Percentiles rank a stretch among this genome's conserved stretches.
Evolutionary conservation across 1,284 basidiomycete species (phyloP).

Genomic region (Trichosporon asahii): DNA sequence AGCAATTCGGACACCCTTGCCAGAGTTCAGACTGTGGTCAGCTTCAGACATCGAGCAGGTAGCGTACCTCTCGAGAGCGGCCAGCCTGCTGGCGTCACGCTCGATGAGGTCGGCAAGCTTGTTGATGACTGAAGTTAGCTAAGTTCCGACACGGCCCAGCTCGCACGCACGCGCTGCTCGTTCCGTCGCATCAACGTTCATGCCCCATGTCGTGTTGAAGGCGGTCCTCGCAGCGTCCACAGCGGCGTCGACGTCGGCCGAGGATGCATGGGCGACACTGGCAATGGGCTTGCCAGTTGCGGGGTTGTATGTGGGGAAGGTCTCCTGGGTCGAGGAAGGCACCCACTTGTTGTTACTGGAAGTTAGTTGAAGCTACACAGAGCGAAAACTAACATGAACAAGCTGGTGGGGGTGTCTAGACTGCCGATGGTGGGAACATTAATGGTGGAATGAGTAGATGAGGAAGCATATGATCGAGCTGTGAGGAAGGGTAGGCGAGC

Average conservation of each 20-base stretch:
- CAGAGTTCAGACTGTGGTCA: constrained; percentile 62
- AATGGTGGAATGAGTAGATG: constrained; percentile 15
- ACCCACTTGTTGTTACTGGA: constrained; percentile 42
- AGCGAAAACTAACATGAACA: constrained; percentile 64
- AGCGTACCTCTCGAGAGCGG: constrained; percentile 62
- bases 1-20: constrained; percentile 76
- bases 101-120: constrained; percentile 90
- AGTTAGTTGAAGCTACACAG: not conserved
- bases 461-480: not conserved
- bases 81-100: constrained; percentile 65
- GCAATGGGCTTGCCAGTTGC: constrained; percentile 59
- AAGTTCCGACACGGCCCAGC: constrained; percentile 30
- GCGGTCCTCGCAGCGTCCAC: constrained; percentile 76
- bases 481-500: not conserved
- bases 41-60: constrained; percentile 36
- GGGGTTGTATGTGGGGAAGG: constrained; percentile 35
- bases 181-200: constrained; percentile 76
- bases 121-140: constrained; percentile 58
- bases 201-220: constrained; percentile 85
- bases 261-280: constrained; percentile 37
- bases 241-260: constrained; percentile 74
- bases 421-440: constrained; percentile 38
- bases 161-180: constrained; percentile 58
- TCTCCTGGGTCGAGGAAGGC: constrained; percentile 29
- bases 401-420: constrained; percentile 68